Evolutionary conservation across 202 grass and related monocot genomes (phyloP), one percentile per base, ranked within the genome.

Genomic region (Digitaria exilis): DNA sequence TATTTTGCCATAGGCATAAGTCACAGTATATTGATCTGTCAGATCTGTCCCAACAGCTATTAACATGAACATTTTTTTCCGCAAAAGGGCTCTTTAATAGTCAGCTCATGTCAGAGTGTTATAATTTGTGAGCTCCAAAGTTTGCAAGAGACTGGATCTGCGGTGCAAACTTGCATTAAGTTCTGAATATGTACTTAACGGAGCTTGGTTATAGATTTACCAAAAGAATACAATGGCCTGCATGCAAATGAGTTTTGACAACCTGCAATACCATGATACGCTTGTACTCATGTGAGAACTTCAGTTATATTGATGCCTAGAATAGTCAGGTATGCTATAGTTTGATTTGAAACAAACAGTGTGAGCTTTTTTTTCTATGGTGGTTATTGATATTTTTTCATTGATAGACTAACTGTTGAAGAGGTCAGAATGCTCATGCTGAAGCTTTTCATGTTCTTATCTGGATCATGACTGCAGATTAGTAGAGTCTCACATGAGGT

Each of bases 11-110:
- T 78, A 81, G 58, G 41, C 54, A 69, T 73, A 86, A 61, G 75
- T 71, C 81, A 76, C 39, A 84, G 29, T 82, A 79, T 60, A 74
- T 77, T 93, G 73, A 87, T 64, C 37, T 72, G 55, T 77, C 71
- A 73, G 79, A 85, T 81, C 37, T 77, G 28, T 85, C 28, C 44
- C 17, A 45, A 77, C n/a, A 41, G n/a, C 56, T 71, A 60, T 42
- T 65, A 58, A 65, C 35, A 73, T 65, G 56, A 66, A 30, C 56
- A 81, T 77, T 24, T 76, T 71, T n/a, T n/a, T n/a, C n/a, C 28
- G 45, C 60, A 51, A 65, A n/a, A 85, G 4, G 26, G 8, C 15
- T 42, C 18, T 73, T 65, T 43, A 54, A 72, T 75, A 39, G 34
- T 64, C 2, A n/a, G 50, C 34, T 48, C 13, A 56, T 9, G 18